These are phyloP conservation scores for Suillus placidus DNA, from an alignment of 768 basidiomycete species.

Conservation along the genomic window DNA sequence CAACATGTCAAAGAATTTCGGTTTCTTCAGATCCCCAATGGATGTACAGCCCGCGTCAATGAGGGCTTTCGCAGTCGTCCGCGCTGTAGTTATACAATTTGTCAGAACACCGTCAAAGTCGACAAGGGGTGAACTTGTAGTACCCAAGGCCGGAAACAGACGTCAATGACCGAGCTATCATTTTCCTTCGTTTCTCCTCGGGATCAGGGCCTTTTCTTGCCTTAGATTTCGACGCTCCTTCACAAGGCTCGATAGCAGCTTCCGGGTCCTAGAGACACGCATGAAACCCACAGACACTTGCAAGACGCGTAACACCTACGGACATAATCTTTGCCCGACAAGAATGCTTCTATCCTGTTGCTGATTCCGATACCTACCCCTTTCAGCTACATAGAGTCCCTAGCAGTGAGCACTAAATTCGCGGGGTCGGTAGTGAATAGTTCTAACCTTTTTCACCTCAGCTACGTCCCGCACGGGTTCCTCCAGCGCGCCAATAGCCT, in stretches of 20 bases:
- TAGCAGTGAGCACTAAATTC: not conserved
- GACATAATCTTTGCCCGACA: conserved; percentile 36
- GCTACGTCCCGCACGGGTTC: conserved; percentile 46
- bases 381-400: conserved; percentile 25
- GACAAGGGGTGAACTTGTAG: not conserved
- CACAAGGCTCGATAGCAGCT: not conserved
- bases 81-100: conserved; percentile 13
- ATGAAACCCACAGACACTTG: conserved; percentile 7
- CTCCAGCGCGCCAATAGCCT: conserved; percentile 40
- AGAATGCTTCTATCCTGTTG: conserved; percentile 47
- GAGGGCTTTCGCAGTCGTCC: conserved; percentile 43
- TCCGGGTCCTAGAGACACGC: not conserved
- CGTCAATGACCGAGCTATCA: conserved; percentile 37
- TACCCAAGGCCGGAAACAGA: conserved; percentile 54
- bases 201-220: conserved; percentile 14
- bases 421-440: not conserved
- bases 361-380: conserved; percentile 45
- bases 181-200: conserved; percentile 30
- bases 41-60: conserved; percentile 52
- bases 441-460: conserved; percentile 42
- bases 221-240: conserved; percentile 11
- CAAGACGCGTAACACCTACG: conserved; percentile 32
- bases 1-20: conserved; percentile 43
- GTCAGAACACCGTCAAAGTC: not conserved
- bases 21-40: conserved; percentile 43